These are phyloP conservation scores for Backusella mclennaniae DNA, from an alignment of 192 early-diverging fungal species.

Conservation along the genomic window DNA sequence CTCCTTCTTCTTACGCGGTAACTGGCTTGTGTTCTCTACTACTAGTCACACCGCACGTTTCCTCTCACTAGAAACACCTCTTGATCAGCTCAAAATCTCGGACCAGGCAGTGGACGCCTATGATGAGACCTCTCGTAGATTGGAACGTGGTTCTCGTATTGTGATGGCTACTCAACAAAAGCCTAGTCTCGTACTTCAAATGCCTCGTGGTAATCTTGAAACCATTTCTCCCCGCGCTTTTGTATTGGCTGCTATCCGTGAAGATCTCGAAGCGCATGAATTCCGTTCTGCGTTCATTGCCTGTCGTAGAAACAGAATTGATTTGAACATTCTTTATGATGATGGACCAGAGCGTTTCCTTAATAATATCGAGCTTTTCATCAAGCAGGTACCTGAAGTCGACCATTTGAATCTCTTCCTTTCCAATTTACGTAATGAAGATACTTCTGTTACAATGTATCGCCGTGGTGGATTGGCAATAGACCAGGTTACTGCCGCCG, in stretches of 20 bases:
- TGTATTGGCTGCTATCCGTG: constrained; percentile 72
- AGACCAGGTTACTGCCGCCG: background rate
- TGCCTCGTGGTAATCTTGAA: constrained; percentile 98
- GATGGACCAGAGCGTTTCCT: constrained; percentile 69
- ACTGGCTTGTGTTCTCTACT: constrained; percentile 85
- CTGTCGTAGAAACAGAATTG: constrained; percentile 90
- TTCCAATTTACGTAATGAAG: constrained; percentile 76
- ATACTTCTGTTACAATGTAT: constrained; percentile 85
- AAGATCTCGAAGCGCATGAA: constrained; percentile 56
- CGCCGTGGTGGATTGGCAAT: constrained; percentile 23
- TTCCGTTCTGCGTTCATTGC: constrained; percentile 78
- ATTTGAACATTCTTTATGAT: constrained; percentile 91
- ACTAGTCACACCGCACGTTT: constrained; percentile 78
- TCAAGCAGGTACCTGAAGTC: constrained; percentile 70
- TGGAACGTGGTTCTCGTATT: constrained; percentile 93
- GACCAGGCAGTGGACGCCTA: constrained; percentile 48
- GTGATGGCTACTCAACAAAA: constrained; percentile 72
- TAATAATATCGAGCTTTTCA: constrained; percentile 67
- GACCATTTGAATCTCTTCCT: constrained; percentile 93
- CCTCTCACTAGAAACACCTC: constrained; percentile 47
- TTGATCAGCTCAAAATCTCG: constrained; percentile 44
- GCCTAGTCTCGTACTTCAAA: constrained; percentile 75
- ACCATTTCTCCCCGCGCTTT: constrained; percentile 89
- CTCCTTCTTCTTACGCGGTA: constrained; percentile 81
- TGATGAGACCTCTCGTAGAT: constrained; percentile 67